Conservation (phyloP, 495 filamentous ascomycete species). For the Daldinia bambusicola region DNA sequence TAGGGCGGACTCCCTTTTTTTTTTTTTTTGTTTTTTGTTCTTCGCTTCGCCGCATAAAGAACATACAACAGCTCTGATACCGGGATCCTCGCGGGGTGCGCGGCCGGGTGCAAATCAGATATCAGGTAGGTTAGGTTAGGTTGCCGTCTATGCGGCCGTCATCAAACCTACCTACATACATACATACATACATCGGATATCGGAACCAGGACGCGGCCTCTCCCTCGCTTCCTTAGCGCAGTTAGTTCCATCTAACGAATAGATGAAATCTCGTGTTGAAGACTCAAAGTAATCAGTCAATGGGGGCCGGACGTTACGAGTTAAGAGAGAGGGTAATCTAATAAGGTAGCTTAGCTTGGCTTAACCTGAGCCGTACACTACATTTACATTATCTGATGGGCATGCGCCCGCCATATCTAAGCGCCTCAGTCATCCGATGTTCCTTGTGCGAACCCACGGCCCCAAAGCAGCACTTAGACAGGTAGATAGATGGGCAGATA, state of each 20-base stretch:
- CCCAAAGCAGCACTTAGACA: background rate
- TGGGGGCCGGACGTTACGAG: background rate
- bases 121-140: background rate
- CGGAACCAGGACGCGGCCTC: background rate
- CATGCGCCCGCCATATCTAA: background rate
- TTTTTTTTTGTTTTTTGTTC: background rate
- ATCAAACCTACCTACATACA: too few species aligned
- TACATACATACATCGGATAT: too few species aligned
- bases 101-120: too few species aligned
- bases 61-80: constrained; percentile 17
- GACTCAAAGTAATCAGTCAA: background rate
- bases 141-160: background rate
- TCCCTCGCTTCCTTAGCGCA: background rate
- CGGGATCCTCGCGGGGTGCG: constrained; percentile 23
- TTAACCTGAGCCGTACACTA: too few species aligned
- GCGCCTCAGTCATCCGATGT: background rate
- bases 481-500: background rate
- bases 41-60: background rate
- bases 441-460: background rate
- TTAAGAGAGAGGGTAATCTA: background rate
- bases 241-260: background rate
- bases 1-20: too few species aligned
- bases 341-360: background rate
- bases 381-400: too few species aligned
- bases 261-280: background rate